These are phyloP conservation scores for Silene vulgaris DNA, from an alignment of 179 eudicot genomes.

Conservation along the genomic window DNA sequence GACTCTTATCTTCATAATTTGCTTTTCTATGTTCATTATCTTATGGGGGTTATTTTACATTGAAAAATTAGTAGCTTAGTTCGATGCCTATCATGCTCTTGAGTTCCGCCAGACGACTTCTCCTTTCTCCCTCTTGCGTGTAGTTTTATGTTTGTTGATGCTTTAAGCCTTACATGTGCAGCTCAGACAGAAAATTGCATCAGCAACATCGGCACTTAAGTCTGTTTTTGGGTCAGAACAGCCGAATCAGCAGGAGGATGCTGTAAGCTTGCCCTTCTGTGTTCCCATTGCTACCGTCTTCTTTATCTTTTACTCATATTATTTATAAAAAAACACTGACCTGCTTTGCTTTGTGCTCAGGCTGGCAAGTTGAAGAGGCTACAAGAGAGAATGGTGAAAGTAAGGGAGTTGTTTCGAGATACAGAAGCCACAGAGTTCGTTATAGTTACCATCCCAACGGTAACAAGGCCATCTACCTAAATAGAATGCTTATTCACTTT, in stretches of 20 bases:
- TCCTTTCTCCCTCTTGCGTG: not conserved
- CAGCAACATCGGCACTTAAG: conserved; percentile 95
- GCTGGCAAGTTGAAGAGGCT: conserved; percentile 71
- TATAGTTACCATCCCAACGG: conserved; percentile 96
- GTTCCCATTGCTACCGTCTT: not conserved
- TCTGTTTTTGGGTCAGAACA: conserved; percentile 86
- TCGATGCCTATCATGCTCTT: not conserved
- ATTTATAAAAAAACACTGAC: not conserved
- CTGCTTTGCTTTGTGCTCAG: conserved; percentile 33
- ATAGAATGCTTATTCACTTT: not conserved
- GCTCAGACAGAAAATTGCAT: conserved; percentile 82
- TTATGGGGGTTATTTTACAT: not conserved
- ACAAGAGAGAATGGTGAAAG: conserved; percentile 91
- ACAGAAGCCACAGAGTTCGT: conserved; percentile 88
- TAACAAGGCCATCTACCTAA: conserved; percentile 22
- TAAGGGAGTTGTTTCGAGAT: conserved; percentile 86
- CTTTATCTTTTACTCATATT: not conserved
- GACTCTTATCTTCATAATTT: not conserved
- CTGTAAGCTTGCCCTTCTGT: conserved; percentile 46
- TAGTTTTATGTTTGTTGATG: not conserved
- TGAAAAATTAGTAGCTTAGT: not conserved
- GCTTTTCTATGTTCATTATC: not conserved
- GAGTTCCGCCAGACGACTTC: not conserved
- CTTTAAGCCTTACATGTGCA: conserved; percentile 29
- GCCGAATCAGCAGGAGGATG: conserved; percentile 40